A percentile compares a stretch with the other conserved stretches of the same genome.
Evolutionary conservation across 768 basidiomycete genomes (phyloP).

Genomic region (Tylopilus subfusipes): DNA sequence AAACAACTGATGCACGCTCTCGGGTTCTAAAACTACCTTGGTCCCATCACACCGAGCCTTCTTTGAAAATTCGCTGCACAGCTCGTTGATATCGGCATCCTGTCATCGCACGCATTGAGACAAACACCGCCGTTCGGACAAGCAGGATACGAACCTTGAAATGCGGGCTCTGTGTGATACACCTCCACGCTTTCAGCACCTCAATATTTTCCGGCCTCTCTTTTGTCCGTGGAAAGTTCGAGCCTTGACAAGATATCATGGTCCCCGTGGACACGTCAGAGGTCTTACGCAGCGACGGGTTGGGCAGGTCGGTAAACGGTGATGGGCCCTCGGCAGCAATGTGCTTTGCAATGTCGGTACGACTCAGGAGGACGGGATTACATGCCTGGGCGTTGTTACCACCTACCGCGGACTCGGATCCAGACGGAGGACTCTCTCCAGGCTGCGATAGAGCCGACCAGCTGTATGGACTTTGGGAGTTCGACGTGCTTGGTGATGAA

Average conservation of each 20-base stretch:
- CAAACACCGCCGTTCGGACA: background rate
- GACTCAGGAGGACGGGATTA: slow-evolving; percentile 32
- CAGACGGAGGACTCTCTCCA: slow-evolving; percentile 35
- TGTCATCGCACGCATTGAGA: slow-evolving; percentile 25
- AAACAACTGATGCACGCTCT: slow-evolving; percentile 42
- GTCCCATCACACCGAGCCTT: slow-evolving; percentile 85
- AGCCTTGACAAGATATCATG: slow-evolving; percentile 64
- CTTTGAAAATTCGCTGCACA: slow-evolving; percentile 74
- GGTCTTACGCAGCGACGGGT: slow-evolving; percentile 38
- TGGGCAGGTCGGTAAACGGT: slow-evolving; percentile 41
- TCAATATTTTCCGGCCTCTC: slow-evolving; percentile 74
- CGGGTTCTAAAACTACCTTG: slow-evolving; percentile 69
- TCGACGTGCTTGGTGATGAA: slow-evolving; percentile 28
- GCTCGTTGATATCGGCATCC: slow-evolving; percentile 75
- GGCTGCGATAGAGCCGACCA: slow-evolving; percentile 26
- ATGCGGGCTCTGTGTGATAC: slow-evolving; percentile 67
- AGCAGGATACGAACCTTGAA: slow-evolving; percentile 57
- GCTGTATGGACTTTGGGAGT: slow-evolving; percentile 24
- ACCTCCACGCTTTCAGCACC: slow-evolving; percentile 75
- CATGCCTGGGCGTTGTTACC: slow-evolving; percentile 29
- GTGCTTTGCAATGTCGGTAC: slow-evolving; percentile 45
- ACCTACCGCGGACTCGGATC: slow-evolving; percentile 30
- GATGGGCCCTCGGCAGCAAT: slow-evolving; percentile 59
- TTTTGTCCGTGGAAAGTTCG: slow-evolving; percentile 64
- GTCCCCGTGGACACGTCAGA: slow-evolving; percentile 43